phyloP scores from a whole-genome alignment of 768 basidiomycete genomes.

The Pleurotus tuber-regium region DNA sequence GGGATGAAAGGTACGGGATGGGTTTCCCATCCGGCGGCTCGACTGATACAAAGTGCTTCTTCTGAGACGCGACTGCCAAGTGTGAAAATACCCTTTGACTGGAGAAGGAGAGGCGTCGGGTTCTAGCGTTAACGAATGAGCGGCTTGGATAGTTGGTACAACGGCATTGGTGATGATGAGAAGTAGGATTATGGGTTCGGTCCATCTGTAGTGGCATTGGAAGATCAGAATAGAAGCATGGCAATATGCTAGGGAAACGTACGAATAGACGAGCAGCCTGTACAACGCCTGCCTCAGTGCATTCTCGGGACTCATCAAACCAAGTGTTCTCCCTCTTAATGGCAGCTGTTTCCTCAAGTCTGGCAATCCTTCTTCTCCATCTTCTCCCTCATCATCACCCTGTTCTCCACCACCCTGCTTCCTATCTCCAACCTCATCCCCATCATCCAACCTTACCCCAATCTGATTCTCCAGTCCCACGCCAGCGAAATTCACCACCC shows the following conservation, averaged over 20 bases:
- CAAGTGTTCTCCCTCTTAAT: slow-evolving; percentile 77
- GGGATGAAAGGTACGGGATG: slow-evolving; percentile 25
- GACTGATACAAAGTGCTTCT: slow-evolving; percentile 62
- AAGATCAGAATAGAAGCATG: no score
- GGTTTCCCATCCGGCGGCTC: slow-evolving; percentile 27
- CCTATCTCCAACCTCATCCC: no score
- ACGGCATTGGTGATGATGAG: slow-evolving; percentile 84
- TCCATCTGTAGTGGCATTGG: slow-evolving; percentile 73
- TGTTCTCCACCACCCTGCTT: slow-evolving; percentile 14
- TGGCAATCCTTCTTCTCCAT: slow-evolving; percentile 36
- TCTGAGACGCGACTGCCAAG: slow-evolving; percentile 72
- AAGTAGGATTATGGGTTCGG: slow-evolving; percentile 80
- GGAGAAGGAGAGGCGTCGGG: slow-evolving; percentile 38
- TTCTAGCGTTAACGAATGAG: slow-evolving; percentile 57
- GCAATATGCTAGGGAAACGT: slow-evolving; percentile 28
- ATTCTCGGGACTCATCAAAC: slow-evolving; percentile 71
- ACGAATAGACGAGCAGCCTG: slow-evolving; percentile 71
- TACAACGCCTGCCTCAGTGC: slow-evolving; percentile 61
- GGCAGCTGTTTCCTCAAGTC: no score
- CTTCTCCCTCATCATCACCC: slow-evolving; percentile 26
- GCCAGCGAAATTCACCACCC: slow-evolving; percentile 79
- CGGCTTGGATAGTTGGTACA: slow-evolving; percentile 78
- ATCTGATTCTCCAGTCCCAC: slow-evolving; percentile 55
- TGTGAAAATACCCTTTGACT: slow-evolving; percentile 73
- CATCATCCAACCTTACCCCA: slow-evolving; percentile 43